Conservation (phyloP, 2,329 filamentous ascomycete genomes). For the Drechslera avenae region DNA sequence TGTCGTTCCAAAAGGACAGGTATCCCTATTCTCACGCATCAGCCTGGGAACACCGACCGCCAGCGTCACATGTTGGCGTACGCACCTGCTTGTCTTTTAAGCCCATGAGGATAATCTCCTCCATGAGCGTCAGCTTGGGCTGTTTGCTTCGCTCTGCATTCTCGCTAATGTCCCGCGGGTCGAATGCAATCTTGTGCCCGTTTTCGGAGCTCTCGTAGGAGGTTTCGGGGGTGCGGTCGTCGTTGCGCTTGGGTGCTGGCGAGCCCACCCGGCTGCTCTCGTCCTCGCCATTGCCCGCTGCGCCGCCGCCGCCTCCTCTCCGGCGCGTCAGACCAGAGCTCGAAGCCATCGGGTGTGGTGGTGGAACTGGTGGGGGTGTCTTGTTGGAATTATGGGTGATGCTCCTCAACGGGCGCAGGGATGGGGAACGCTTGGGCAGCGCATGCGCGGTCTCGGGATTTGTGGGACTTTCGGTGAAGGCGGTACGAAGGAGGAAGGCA, state of each 20-base stretch:
- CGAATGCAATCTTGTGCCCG: conserved; percentile 97
- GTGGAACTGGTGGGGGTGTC: conserved; percentile 35
- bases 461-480: conserved; percentile 19
- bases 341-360: conserved; percentile 61
- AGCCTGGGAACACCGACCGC: conserved; percentile 20
- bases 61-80: conserved; percentile 14
- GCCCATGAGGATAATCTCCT: conserved; percentile 92
- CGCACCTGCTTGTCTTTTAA: conserved; percentile 97
- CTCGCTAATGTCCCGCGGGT: conserved; percentile 96
- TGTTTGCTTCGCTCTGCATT: conserved; percentile 95
- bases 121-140: conserved; percentile 98
- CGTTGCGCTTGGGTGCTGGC: conserved; percentile 67
- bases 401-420: conserved; percentile 44
- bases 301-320: conserved; percentile 67
- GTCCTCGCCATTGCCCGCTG: conserved; percentile 63
- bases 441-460: conserved; percentile 34
- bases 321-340: conserved; percentile 75
- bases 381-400: conserved; percentile 40
- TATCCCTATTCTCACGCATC: conserved; percentile 70
- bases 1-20: conserved; percentile 99
- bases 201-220: conserved; percentile 91
- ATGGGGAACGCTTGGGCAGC: conserved; percentile 39
- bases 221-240: conserved; percentile 68
- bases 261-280: conserved; percentile 70
- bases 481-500: conserved; percentile 12